Evolutionary conservation across 164 flowering plant species (phyloP), one percentile per base, ranked within the genome.

Genomic region (Tetracentron sinense): DNA sequence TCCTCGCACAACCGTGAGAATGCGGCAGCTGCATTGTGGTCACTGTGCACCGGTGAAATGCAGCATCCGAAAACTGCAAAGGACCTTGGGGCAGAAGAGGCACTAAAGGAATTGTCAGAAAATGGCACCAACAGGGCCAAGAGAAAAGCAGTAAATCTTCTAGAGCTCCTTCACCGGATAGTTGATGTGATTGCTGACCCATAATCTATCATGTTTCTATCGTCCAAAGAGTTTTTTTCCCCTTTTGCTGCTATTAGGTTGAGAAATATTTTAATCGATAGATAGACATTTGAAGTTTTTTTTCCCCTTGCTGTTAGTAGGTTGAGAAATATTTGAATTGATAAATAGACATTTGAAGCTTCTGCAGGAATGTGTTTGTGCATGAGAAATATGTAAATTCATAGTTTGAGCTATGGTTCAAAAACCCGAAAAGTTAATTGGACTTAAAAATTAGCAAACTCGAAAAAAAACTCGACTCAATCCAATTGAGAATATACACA

Each of bases 1-100:
- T 71, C 74, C n/a, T 67, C 74, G 30, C 66, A 66, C 23, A 71
- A 71, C 63, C 64, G 70, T 25, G 74, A 71, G 54, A 71, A 66
- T 62, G 63, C 66, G 23, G 70, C 69, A 1, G 70, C 74, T 50
- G 59, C 66, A 38, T 50, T 71, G 62, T 61, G 61, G 51, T 66
- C 66, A 42, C 60, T 71, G 7, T 71, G 67, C 54, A 61, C 60
- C 1, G 53, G 54, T 42, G 66, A 66, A 23, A 22, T 25, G 11
- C 70, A 71, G 30, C 66, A 62, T 56, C 38, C 66, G n/a, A 56
- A 21, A 7, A 31, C 23, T 56, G 69, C 69, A 28, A 56, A 26
- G 58, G 70, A 66, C 21, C 54, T 61, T 35, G 74, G 70, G 51
- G 74, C 67, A 42, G 74, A 71, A 62, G 74, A 66, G 48, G 74